Conservation (phyloP, 2,329 filamentous ascomycete species). For the Mollisia scopiformis region DNA sequence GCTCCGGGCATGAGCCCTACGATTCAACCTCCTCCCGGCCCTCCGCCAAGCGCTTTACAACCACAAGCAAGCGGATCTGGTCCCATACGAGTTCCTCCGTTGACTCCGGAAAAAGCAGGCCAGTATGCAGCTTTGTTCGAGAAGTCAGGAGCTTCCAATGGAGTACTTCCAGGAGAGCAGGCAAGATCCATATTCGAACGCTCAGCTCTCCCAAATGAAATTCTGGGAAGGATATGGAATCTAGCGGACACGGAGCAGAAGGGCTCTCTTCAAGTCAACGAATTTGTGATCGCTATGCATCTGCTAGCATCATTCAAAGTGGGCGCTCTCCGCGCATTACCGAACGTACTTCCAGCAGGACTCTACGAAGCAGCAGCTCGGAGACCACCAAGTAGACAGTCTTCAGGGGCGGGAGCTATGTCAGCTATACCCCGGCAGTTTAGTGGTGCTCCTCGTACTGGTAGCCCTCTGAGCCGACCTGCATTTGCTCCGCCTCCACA, state of each 20-base stretch:
- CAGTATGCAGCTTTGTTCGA: conserved; percentile 93
- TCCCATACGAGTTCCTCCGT: conserved; percentile 83
- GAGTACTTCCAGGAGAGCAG: conserved; percentile 79
- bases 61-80: conserved; percentile 63
- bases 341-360: conserved; percentile 78
- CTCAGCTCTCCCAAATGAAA: conserved; percentile 85
- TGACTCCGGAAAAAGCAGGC: conserved; percentile 84
- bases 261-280: conserved; percentile 81
- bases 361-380: conserved; percentile 90
- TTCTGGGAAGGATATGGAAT: conserved; percentile 94
- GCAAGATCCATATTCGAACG: conserved; percentile 96
- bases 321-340: conserved; percentile 77
- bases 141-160: conserved; percentile 78
- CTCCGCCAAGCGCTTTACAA: conserved; percentile 47
- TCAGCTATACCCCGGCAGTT: conserved; percentile 82
- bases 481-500: conserved; percentile 45
- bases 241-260: conserved; percentile 92
- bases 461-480: conserved; percentile 58
- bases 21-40: conserved; percentile 51
- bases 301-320: conserved; percentile 90
- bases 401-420: conserved; percentile 48
- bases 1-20: conserved; percentile 42
- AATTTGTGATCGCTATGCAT: conserved; percentile 99
- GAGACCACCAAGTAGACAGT: conserved; percentile 51
- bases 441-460: conserved; percentile 66